Percentiles rank a stretch among this genome's conserved stretches.
These are phyloP conservation scores for Fusarium decemcellulare DNA, from an alignment of 2,329 filamentous ascomycete genomes.

Conservation along the genomic window DNA sequence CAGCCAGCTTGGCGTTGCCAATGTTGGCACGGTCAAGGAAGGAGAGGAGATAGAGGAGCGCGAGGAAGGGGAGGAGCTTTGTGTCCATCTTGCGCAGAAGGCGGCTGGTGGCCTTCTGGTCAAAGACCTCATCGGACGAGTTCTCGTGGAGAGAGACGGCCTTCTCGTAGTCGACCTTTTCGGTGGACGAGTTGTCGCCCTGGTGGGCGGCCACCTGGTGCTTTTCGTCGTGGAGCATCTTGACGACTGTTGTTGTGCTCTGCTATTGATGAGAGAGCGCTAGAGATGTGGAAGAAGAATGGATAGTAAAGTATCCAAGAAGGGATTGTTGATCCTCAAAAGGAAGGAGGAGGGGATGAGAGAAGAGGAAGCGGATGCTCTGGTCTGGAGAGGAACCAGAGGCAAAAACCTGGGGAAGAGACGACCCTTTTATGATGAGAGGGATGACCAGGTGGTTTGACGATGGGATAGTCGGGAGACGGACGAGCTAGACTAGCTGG, in stretches of 20 bases:
- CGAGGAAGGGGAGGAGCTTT: conserved; percentile 71
- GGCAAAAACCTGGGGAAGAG: conserved; percentile 41
- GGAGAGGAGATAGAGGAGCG: conserved; percentile 70
- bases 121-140: conserved; percentile 45
- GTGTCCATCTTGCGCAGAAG: conserved; percentile 68
- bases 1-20: conserved; percentile 73
- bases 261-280: neutral
- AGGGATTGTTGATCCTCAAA: conserved; percentile 23
- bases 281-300: neutral
- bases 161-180: conserved; percentile 48
- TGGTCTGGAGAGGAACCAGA: conserved; percentile 35
- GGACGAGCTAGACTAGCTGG: neutral
- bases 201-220: conserved; percentile 23
- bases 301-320: conserved; percentile 4
- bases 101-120: conserved; percentile 59
- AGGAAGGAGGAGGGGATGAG: conserved; percentile 19
- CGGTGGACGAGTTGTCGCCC: conserved; percentile 44
- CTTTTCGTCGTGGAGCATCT: conserved; percentile 34
- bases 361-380: conserved; percentile 41
- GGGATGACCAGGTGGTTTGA: conserved; percentile 1
- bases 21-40: conserved; percentile 61
- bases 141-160: conserved; percentile 45
- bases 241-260: conserved; percentile 11
- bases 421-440: conserved; percentile 32
- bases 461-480: neutral